A percentile compares a stretch with the other conserved stretches of the same genome.
phyloP scores from a whole-genome alignment of 306 rosid genomes.

The Trifolium dubium region DNA sequence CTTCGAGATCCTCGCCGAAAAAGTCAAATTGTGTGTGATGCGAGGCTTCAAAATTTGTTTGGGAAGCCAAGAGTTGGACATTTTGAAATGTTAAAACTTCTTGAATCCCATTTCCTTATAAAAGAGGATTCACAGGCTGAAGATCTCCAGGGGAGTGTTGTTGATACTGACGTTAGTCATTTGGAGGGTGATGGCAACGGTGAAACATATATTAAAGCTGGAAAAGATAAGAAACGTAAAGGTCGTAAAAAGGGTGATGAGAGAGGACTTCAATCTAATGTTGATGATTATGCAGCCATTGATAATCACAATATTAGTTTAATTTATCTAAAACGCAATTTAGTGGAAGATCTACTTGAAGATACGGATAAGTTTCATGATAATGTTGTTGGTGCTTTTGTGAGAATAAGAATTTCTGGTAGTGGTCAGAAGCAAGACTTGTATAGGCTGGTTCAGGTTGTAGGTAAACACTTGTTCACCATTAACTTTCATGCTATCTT shows the following conservation, averaged over 20 bases:
- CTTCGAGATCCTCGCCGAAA: constrained; percentile 96
- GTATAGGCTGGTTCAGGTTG: constrained; percentile 98
- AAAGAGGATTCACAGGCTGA: constrained; percentile 83
- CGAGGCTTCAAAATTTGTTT: constrained; percentile 85
- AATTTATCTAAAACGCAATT: constrained; percentile 88
- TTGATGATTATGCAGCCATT: constrained; percentile 95
- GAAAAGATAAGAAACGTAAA: constrained; percentile 85
- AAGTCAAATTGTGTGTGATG: constrained; percentile 93
- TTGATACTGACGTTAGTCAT: constrained; percentile 84
- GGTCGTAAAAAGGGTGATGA: constrained; percentile 74
- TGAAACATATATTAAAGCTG: constrained; percentile 57
- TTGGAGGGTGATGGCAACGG: constrained; percentile 77
- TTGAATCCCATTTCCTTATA: constrained; percentile 91
- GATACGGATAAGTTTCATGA: constrained; percentile 76
- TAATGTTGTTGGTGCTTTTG: constrained; percentile 85
- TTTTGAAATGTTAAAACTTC: constrained; percentile 98
- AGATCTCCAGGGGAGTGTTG: constrained; percentile 85
- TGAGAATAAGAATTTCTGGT: constrained; percentile 97
- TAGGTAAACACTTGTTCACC: constrained; percentile 64
- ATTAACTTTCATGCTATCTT: constrained; percentile 30
- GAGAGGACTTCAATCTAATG: constrained; percentile 79
- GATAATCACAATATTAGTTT: constrained; percentile 88
- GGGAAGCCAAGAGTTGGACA: constrained; percentile 99
- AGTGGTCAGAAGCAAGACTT: constrained; percentile 97
- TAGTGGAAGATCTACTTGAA: constrained; percentile 90